phyloP scores from a whole-genome alignment of 148 eudicot species.

The Beta vulgaris region DNA sequence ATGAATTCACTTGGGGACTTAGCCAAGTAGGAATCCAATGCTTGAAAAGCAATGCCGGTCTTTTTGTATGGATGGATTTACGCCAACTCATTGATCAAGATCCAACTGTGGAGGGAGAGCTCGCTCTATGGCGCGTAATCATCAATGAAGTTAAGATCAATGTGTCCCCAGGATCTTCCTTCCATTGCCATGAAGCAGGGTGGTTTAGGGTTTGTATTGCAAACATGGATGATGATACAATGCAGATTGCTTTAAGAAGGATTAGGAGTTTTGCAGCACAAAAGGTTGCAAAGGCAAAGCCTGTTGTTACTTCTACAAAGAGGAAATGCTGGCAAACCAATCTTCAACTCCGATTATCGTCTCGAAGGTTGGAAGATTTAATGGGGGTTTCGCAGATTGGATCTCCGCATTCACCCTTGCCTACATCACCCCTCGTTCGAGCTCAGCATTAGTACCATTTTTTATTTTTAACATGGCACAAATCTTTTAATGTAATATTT shows the following conservation, averaged over 20 bases:
- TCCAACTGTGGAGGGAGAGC: slow-evolving; percentile 47
- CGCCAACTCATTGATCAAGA: slow-evolving; percentile 34
- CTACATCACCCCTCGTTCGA: slow-evolving; percentile 74
- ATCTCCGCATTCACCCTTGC: slow-evolving; percentile 69
- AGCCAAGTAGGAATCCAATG: slow-evolving; percentile 37
- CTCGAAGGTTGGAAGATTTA: slow-evolving; percentile 54
- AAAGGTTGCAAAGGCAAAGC: slow-evolving; percentile 26
- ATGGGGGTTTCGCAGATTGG: slow-evolving; percentile 42
- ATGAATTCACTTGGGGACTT: slow-evolving; percentile 34
- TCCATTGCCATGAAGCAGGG: slow-evolving; percentile 62
- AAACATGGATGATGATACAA: slow-evolving; percentile 49
- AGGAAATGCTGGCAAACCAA: slow-evolving; percentile 52
- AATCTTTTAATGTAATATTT: neutral
- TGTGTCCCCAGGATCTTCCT: slow-evolving; percentile 63
- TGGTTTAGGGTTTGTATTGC: slow-evolving; percentile 83
- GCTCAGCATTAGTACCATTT: slow-evolving; percentile 37
- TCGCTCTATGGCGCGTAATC: slow-evolving; percentile 50
- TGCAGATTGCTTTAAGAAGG: slow-evolving; percentile 41
- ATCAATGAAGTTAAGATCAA: slow-evolving; percentile 51
- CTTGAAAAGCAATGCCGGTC: slow-evolving; percentile 55
- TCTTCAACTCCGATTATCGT: slow-evolving; percentile 60
- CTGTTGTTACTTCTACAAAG: slow-evolving; percentile 31
- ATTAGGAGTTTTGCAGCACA: slow-evolving; percentile 38
- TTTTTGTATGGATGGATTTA: slow-evolving; percentile 65
- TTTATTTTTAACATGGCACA: neutral